Conservation (phyloP, 257 asterid genomes). For the Salvia splendens region DNA sequence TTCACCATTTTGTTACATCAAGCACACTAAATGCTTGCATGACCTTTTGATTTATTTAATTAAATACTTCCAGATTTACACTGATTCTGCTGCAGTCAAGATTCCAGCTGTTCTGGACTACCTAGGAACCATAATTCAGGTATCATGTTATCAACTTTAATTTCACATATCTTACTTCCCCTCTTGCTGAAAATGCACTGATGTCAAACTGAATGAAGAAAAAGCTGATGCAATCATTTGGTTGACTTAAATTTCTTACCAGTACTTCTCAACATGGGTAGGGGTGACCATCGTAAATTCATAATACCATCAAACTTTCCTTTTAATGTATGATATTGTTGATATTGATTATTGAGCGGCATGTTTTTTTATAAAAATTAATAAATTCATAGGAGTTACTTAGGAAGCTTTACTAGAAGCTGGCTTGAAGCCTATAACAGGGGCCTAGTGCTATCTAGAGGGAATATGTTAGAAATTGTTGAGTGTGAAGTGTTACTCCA, state of each 20-base stretch:
- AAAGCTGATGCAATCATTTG: conserved; percentile 4
- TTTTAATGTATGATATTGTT: too few species aligned
- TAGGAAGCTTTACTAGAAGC: too few species aligned
- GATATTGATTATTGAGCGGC: too few species aligned
- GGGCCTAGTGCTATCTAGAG: too few species aligned
- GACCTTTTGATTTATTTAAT: conserved; percentile 24
- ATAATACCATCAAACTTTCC: not conserved
- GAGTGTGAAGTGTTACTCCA: too few species aligned
- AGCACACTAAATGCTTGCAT: conserved; percentile 21
- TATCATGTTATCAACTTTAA: conserved; percentile 36
- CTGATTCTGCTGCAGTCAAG: conserved; percentile 83
- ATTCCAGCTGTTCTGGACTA: conserved; percentile 91
- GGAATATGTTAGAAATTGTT: too few species aligned
- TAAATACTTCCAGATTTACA: conserved; percentile 59
- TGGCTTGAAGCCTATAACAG: too few species aligned
- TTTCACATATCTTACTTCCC: conserved; percentile 6
- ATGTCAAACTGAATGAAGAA: conserved; percentile 26
- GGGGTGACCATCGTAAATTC: conserved; percentile 4
- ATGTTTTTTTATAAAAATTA: too few species aligned
- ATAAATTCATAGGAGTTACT: too few species aligned
- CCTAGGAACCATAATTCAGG: conserved; percentile 87
- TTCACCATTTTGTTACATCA: conserved; percentile 22
- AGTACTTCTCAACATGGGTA: conserved; percentile 14
- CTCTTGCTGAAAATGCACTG: conserved; percentile 20
- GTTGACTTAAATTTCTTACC: conserved; percentile 12